These are phyloP conservation scores for Cajanus cajan DNA, from an alignment of 306 rosid genomes.

Conservation along the genomic window DNA sequence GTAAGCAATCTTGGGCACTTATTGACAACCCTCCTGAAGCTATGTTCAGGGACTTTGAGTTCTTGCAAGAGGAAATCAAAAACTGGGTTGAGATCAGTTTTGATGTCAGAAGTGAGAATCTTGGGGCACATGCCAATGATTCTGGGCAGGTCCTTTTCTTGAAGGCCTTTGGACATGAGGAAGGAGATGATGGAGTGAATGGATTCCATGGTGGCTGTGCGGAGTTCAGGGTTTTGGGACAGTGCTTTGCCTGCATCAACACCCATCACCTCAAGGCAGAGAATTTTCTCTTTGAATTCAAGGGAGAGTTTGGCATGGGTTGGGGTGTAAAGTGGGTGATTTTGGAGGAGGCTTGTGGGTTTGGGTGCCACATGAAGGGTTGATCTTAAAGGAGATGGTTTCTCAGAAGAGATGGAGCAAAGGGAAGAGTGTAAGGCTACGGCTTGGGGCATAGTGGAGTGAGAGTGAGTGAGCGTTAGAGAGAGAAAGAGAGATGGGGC, in stretches of 20 bases:
- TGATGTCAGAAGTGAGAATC: conserved; percentile 66
- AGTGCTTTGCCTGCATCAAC: conserved; percentile 86
- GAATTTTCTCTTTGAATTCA: conserved; percentile 81
- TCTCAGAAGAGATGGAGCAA: conserved; percentile 47
- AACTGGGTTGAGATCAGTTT: conserved; percentile 72
- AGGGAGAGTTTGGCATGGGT: conserved; percentile 57
- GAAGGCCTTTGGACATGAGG: conserved; percentile 78
- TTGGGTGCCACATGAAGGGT: conserved; percentile 42
- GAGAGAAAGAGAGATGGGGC: background rate
- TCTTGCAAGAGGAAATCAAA: conserved; percentile 62
- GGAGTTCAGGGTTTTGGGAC: conserved; percentile 71
- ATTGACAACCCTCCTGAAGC: conserved; percentile 61
- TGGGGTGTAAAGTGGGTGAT: conserved; percentile 66
- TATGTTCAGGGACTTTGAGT: conserved; percentile 61
- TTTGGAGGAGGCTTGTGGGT: conserved; percentile 65
- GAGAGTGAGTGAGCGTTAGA: background rate
- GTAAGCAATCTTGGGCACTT: conserved; percentile 87
- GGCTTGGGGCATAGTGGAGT: conserved; percentile 41
- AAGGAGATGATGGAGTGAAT: conserved; percentile 63
- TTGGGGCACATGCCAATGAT: conserved; percentile 91
- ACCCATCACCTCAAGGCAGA: conserved; percentile 91
- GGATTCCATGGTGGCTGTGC: conserved; percentile 53
- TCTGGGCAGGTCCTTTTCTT: conserved; percentile 60
- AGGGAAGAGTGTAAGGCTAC: conserved; percentile 54
- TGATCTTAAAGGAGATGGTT: conserved; percentile 42